phyloP scores from a whole-genome alignment of 2,329 filamentous ascomycete species.

The Xylaria multiplex region DNA sequence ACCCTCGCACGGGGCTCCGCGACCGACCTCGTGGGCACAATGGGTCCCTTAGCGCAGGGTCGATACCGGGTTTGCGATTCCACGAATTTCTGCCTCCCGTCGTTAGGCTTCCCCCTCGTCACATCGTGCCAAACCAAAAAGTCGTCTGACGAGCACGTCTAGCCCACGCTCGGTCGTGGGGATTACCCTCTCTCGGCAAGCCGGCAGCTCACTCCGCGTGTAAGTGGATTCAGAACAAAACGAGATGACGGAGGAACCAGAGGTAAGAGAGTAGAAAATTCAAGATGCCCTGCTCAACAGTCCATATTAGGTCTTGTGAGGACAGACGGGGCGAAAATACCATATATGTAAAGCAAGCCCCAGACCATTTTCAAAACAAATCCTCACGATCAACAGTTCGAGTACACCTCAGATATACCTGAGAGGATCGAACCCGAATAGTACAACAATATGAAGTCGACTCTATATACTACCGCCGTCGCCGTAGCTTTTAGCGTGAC shows the following conservation, averaged over 20 bases:
- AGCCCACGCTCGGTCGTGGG: not conserved
- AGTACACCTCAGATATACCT: slow-evolving; percentile 7
- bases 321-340: not conserved
- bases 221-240: slow-evolving; percentile 13
- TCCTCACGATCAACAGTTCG: not conserved
- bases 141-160: slow-evolving; percentile 13
- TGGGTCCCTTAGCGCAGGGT: slow-evolving; percentile 22
- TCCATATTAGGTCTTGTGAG: not conserved
- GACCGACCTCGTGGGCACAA: slow-evolving; percentile 22
- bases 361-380: not conserved
- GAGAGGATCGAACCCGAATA: not conserved
- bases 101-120: slow-evolving; percentile 9
- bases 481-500: slow-evolving; percentile 50
- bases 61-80: slow-evolving; percentile 24
- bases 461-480: slow-evolving; percentile 44
- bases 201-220: slow-evolving; percentile 29
- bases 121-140: slow-evolving; percentile 20
- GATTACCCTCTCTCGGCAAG: slow-evolving; percentile 17
- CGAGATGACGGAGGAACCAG: not conserved
- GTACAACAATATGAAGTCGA: slow-evolving; percentile 52
- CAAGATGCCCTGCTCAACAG: slow-evolving; percentile 10
- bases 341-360: slow-evolving; percentile 18
- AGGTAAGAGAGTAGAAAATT: not conserved
- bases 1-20: slow-evolving; percentile 15
- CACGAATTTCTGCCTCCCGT: not conserved